Evolutionary conservation across 1,284 basidiomycete genomes (phyloP).

Genomic region (Leccinum griseonigrum): DNA sequence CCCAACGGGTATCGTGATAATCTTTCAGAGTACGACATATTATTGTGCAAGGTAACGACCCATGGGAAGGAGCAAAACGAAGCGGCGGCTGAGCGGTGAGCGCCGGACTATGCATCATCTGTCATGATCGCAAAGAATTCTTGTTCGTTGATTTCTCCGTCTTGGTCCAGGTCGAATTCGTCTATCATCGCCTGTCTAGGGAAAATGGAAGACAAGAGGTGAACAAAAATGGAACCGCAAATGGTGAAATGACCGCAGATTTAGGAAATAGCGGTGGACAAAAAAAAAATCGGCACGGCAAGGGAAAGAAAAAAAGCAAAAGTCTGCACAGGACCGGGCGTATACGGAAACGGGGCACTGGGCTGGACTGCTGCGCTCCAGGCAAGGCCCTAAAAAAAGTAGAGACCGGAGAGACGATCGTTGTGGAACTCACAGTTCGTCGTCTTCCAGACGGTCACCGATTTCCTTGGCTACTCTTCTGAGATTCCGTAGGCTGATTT

Average conservation of each 20-base stretch:
- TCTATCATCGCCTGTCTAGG: conserved; percentile 99
- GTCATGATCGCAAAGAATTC: conserved; percentile 98
- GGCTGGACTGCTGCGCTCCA: conserved; percentile 25
- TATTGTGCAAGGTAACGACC: background rate
- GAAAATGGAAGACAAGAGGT: conserved; percentile 31
- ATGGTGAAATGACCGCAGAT: conserved; percentile 11
- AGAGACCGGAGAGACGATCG: background rate
- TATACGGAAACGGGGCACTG: conserved; percentile 24
- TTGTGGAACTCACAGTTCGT: conserved; percentile 79
- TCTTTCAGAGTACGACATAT: conserved; percentile 7
- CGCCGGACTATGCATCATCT: conserved; percentile 64
- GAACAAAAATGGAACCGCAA: conserved; percentile 30
- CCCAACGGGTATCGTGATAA: conserved; percentile 10
- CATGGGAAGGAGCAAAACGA: background rate
- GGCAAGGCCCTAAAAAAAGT: conserved; percentile 17
- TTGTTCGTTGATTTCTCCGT: conserved; percentile 94
- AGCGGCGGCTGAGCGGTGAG: background rate
- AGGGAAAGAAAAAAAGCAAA: conserved; percentile 10
- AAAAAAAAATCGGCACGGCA: conserved; percentile 8
- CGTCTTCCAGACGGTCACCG: conserved; percentile 93
- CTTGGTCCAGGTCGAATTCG: conserved; percentile 98
- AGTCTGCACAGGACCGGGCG: conserved; percentile 17
- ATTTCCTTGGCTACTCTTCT: conserved; percentile 96
- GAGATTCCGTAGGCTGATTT: conserved; percentile 90
- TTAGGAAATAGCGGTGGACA: conserved; percentile 24